Conservation (phyloP, 257 asterid species). For the Phtheirospermum japonicum region DNA sequence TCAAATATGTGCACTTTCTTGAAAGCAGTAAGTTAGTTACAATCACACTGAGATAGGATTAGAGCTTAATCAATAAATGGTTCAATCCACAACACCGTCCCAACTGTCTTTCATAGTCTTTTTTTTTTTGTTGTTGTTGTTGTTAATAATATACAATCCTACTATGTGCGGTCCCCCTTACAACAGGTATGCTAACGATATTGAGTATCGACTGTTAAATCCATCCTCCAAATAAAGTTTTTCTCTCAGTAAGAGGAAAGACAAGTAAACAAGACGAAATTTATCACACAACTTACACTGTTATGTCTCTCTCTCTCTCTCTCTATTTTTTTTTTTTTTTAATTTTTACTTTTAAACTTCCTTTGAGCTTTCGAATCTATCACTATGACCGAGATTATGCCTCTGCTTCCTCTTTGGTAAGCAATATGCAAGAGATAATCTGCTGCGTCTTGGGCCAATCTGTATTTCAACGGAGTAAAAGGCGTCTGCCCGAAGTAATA, state of each 20-base stretch:
- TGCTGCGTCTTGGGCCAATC: constrained; percentile 50
- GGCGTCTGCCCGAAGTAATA: too few species aligned
- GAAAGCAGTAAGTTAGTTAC: background rate
- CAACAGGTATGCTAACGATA: background rate
- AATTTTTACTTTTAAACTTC: too few species aligned
- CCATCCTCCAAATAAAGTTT: background rate
- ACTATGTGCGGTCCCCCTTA: background rate
- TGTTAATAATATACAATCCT: background rate
- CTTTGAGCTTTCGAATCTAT: constrained; percentile 51
- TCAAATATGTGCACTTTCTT: background rate
- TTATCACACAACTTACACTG: background rate
- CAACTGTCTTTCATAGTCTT: background rate
- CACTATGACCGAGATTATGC: constrained; percentile 45
- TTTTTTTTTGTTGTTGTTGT: too few species aligned
- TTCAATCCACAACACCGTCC: background rate
- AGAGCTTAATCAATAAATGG: background rate
- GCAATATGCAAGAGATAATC: constrained; percentile 44
- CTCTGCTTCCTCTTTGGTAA: constrained; percentile 49
- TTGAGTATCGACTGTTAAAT: background rate
- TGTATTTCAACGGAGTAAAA: constrained; percentile 12
- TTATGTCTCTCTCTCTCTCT: constrained; percentile 34
- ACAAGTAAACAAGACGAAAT: too few species aligned
- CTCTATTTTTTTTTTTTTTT: too few species aligned
- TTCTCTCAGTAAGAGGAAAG: background rate
- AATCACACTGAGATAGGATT: background rate